Evolutionary conservation across 129 eudicot genomes (phyloP).

Genomic region (Centrapalus pauciflorus): DNA sequence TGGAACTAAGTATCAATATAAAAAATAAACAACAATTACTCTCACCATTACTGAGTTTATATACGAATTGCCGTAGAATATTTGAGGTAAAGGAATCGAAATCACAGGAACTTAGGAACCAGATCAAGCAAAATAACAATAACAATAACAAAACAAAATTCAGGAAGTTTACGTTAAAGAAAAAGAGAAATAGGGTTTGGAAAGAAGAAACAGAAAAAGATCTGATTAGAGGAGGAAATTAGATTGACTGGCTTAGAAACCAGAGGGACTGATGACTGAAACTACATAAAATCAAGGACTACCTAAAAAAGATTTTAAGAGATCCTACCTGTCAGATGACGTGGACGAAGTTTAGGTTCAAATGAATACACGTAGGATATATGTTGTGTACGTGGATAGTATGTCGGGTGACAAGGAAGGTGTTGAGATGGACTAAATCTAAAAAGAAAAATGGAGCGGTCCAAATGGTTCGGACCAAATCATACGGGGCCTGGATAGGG

Average conservation of each 20-base stretch:
- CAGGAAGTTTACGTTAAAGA: conserved; percentile 9
- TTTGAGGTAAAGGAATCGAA: background rate
- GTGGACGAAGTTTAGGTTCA: conserved; percentile 28
- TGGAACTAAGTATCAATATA: background rate
- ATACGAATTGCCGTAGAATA: conserved; percentile 13
- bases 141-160: background rate
- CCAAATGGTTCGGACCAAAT: conserved; percentile 11
- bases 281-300: conserved; percentile 13
- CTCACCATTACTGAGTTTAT: conserved; percentile 6
- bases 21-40: conserved; percentile 10
- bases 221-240: conserved; percentile 6
- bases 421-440: conserved; percentile 33
- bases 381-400: background rate
- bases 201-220: background rate
- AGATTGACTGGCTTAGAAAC: conserved; percentile 29
- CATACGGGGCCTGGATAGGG: conserved; percentile 6
- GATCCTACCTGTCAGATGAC: conserved; percentile 26
- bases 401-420: conserved; percentile 12
- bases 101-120: background rate
- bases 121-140: background rate
- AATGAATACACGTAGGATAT: conserved; percentile 15
- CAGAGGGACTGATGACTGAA: conserved; percentile 21
- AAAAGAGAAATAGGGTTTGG: conserved; percentile 18
- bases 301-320: conserved; percentile 1
- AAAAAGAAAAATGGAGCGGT: conserved; percentile 28